A percentile compares a stretch with the other conserved stretches of the same genome.
These are phyloP conservation scores for Wallacemonas sp. DNA, from an alignment of 208 protist species.

Conservation along the genomic window DNA sequence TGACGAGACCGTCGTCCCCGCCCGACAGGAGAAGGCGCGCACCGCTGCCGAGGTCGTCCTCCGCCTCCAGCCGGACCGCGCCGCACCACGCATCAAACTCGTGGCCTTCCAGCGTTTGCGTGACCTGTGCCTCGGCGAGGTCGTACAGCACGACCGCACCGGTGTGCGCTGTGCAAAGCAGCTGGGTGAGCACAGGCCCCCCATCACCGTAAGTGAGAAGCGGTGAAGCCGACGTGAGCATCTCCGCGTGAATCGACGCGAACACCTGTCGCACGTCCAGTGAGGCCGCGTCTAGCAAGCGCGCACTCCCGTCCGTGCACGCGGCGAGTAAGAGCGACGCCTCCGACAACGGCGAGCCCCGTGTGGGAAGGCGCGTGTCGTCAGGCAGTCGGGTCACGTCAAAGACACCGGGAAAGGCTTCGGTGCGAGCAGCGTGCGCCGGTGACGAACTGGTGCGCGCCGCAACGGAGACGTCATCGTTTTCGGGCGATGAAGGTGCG, in stretches of 20 bases:
- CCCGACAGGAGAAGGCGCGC: constrained; percentile 47
- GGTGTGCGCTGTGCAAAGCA: constrained; percentile 74
- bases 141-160: constrained; percentile 59
- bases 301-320: constrained; percentile 75
- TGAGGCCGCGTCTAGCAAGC: constrained; percentile 25
- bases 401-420: constrained; percentile 61
- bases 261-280: constrained; percentile 25
- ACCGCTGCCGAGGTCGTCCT: not conserved
- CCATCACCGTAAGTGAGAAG: constrained; percentile 10
- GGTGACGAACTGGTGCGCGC: not conserved
- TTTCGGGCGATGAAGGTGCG: no score
- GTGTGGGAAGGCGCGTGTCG: constrained; percentile 3
- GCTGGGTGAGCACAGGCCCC: constrained; percentile 2
- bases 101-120: constrained; percentile 47
- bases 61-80: constrained; percentile 22
- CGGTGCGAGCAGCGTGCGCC: not conserved
- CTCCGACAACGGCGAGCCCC: not conserved
- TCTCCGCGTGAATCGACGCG: constrained; percentile 45
- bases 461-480: no score
- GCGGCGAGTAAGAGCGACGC: constrained; percentile 26
- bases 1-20: constrained; percentile 76
- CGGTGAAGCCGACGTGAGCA: constrained; percentile 76
- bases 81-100: constrained; percentile 88
- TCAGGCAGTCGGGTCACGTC: constrained; percentile 30
- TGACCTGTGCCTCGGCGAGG: constrained; percentile 13